These are phyloP conservation scores for Quercus agrifolia DNA, from an alignment of 306 rosid species.

Conservation along the genomic window DNA sequence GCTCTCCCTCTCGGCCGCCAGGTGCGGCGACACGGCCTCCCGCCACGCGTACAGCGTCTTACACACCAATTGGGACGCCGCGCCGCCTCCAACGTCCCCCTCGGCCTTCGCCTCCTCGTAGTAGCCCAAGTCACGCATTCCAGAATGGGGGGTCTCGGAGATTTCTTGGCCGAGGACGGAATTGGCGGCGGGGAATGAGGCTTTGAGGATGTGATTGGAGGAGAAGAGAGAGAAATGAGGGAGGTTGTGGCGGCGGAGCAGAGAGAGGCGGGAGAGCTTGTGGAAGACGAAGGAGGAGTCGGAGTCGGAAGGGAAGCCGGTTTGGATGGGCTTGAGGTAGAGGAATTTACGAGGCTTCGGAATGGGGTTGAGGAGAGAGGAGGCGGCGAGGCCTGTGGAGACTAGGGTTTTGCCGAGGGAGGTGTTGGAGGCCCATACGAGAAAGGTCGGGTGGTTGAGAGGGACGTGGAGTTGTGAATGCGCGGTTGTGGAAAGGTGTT, in stretches of 20 bases:
- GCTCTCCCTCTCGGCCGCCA: slow-evolving; percentile 78
- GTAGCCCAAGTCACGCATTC: slow-evolving; percentile 21
- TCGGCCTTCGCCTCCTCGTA: slow-evolving; percentile 18
- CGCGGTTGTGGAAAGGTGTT: slow-evolving; percentile 26
- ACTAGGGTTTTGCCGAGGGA: slow-evolving; percentile 91
- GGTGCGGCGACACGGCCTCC: slow-evolving; percentile 82
- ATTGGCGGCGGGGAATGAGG: slow-evolving; percentile 35
- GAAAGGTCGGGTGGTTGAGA: slow-evolving; percentile 73
- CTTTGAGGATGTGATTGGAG: slow-evolving; percentile 52
- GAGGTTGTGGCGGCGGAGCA: slow-evolving; percentile 13
- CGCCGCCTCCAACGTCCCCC: slow-evolving; percentile 23
- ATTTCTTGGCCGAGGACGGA: neutral
- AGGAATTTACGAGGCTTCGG: slow-evolving; percentile 40
- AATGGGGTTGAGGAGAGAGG: slow-evolving; percentile 31
- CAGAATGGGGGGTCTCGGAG: neutral
- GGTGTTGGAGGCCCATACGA: slow-evolving; percentile 87
- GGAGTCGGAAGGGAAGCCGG: slow-evolving; percentile 86
- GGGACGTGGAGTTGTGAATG: slow-evolving; percentile 41
- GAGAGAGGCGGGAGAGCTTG: slow-evolving; percentile 41
- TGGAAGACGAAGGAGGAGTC: slow-evolving; percentile 73
- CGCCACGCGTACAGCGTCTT: slow-evolving; percentile 89
- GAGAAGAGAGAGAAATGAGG: slow-evolving; percentile 38
- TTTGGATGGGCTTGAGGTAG: slow-evolving; percentile 86
- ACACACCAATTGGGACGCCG: slow-evolving; percentile 51
- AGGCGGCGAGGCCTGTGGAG: slow-evolving; percentile 82